phyloP scores from a whole-genome alignment of 1,139 yeast species.

The Sugiyamaella japonica region DNA sequence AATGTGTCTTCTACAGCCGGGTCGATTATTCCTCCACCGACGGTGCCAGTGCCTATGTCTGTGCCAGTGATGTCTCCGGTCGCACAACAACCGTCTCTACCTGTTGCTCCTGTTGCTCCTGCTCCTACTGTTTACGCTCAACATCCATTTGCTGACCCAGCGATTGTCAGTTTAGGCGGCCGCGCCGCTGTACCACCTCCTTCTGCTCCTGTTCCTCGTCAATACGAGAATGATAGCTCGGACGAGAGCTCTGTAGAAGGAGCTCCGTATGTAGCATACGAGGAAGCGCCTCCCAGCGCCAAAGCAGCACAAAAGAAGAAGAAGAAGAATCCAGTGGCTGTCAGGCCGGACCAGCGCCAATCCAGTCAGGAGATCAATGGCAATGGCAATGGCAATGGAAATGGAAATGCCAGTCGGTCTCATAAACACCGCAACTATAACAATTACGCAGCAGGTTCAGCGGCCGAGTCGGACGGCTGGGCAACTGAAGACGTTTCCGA shows the following conservation, averaged over 20 bases:
- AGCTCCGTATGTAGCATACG: conserved; percentile 15
- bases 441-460: neutral
- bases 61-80: conserved; percentile 3
- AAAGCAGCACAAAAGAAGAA: conserved; percentile 1
- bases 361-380: neutral
- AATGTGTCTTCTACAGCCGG: conserved; percentile 2
- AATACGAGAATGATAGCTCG: conserved; percentile 5
- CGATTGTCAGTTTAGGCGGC: conserved; percentile 27
- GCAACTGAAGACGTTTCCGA: conserved; percentile 55
- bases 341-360: conserved; percentile 1
- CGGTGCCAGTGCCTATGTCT: conserved; percentile 8
- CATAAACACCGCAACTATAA: neutral
- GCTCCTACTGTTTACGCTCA: conserved; percentile 10
- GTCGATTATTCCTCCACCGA: conserved; percentile 4
- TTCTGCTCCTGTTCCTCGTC: neutral
- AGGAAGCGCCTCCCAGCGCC: conserved; percentile 9
- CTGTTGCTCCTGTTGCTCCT: conserved; percentile 18
- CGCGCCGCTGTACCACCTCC: conserved; percentile 23
- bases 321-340: conserved; percentile 13
- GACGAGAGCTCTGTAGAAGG: conserved; percentile 20
- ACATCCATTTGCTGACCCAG: conserved; percentile 33
- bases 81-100: no score
- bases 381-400: neutral
- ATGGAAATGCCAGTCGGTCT: neutral
- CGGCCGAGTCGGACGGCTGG: conserved; percentile 45